Conservation (phyloP, 441 rosid species). For the Populus hybrid region DNA sequence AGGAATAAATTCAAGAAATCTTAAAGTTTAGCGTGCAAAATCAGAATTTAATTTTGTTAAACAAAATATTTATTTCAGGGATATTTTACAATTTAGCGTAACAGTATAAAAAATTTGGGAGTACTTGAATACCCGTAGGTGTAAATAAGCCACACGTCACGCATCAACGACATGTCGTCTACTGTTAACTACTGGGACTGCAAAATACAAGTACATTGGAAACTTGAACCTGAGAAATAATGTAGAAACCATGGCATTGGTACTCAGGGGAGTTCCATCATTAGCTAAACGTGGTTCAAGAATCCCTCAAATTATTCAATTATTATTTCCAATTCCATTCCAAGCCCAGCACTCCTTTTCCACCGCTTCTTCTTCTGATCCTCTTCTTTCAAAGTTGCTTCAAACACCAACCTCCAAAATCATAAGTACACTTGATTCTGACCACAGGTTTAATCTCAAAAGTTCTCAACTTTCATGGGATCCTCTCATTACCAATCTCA, state of each 20-base stretch:
- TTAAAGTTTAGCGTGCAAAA: not conserved
- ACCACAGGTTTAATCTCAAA: slow-evolving; percentile 8
- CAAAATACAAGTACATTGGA: not conserved
- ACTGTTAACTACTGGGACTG: not conserved
- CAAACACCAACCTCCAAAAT: slow-evolving; percentile 19
- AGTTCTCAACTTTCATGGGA: slow-evolving; percentile 23
- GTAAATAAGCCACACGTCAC: not conserved
- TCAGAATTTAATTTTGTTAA: not conserved
- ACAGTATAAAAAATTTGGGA: not conserved
- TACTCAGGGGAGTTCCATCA: not conserved
- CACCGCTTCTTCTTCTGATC: slow-evolving; percentile 19
- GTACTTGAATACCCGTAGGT: not conserved
- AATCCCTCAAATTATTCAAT: not conserved
- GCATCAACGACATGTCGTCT: not conserved
- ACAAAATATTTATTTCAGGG: not conserved
- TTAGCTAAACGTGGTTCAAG: not conserved
- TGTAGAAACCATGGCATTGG: not conserved
- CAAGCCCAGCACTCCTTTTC: slow-evolving; percentile 11
- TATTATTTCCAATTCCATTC: not conserved
- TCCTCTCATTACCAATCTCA: slow-evolving; percentile 23
- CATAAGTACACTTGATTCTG: slow-evolving; percentile 30
- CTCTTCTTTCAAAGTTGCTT: slow-evolving; percentile 26
- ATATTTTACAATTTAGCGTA: not conserved
- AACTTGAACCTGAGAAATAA: not conserved
- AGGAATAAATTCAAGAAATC: not conserved